phyloP scores from a whole-genome alignment of 257 asterid genomes.

The Solanum pimpinellifolium region DNA sequence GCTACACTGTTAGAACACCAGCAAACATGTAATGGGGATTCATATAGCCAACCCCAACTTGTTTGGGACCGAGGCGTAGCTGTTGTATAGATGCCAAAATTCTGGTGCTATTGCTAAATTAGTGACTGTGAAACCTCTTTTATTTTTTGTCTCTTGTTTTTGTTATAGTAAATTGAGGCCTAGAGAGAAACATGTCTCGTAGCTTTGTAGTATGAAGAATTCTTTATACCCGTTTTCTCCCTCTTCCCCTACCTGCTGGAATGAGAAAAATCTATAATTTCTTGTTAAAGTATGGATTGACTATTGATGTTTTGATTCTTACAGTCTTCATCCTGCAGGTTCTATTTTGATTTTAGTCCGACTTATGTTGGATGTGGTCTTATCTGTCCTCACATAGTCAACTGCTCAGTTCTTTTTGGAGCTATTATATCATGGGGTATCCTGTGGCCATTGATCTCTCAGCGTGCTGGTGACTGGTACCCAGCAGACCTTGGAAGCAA shows the following conservation, averaged over 20 bases:
- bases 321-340: constrained; percentile 44
- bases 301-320: constrained; percentile 8
- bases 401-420: constrained; percentile 88
- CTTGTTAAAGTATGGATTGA: neutral
- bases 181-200: neutral
- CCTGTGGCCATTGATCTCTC: constrained; percentile 85
- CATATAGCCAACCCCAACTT: neutral
- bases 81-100: neutral
- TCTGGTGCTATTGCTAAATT: neutral
- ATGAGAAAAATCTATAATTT: neutral
- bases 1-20: neutral
- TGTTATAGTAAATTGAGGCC: neutral
- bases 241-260: neutral
- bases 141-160: neutral
- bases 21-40: neutral
- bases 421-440: constrained; percentile 94
- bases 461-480: constrained; percentile 81
- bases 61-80: neutral
- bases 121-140: neutral
- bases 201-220: neutral
- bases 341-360: constrained; percentile 94
- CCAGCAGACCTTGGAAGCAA: constrained; percentile 86
- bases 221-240: neutral
- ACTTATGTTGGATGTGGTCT: constrained; percentile 95
- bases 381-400: constrained; percentile 92